Percentiles rank a stretch among this genome's conserved stretches.
Evolutionary conservation across 2,329 filamentous ascomycete genomes (phyloP).

Genomic region (Microdochium trichocladiopsis): DNA sequence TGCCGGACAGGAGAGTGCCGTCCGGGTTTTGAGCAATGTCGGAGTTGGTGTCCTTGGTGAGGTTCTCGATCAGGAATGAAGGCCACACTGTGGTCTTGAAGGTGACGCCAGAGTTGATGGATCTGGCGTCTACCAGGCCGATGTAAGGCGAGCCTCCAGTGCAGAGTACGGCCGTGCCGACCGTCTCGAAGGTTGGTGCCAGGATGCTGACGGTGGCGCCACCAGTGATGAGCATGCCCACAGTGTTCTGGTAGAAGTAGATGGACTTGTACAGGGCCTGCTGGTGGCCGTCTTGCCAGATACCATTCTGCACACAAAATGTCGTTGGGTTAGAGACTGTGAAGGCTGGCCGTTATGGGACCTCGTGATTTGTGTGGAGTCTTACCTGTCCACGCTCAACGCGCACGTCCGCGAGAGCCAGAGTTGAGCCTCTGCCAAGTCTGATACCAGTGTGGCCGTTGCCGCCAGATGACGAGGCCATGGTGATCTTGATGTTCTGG

Average conservation of each 20-base stretch:
- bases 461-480: constrained; percentile 26
- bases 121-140: constrained; percentile 30
- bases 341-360: background rate
- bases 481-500: constrained; percentile 33
- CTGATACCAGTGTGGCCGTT: constrained; percentile 32
- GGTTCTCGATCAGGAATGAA: constrained; percentile 35
- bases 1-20: constrained; percentile 19
- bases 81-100: constrained; percentile 28
- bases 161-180: constrained; percentile 26
- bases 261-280: constrained; percentile 35
- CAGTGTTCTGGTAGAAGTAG: constrained; percentile 32
- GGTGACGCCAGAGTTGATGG: constrained; percentile 32
- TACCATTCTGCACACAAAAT: constrained; percentile 24
- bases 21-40: constrained; percentile 24
- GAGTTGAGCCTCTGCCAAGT: constrained; percentile 31
- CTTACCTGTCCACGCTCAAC: constrained; percentile 29
- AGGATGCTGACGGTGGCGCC: constrained; percentile 32
- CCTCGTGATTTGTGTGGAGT: background rate
- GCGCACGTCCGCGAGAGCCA: constrained; percentile 31
- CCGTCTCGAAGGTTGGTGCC: constrained; percentile 30
- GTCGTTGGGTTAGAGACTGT: constrained; percentile 2
- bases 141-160: constrained; percentile 30
- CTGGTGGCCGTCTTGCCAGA: constrained; percentile 34
- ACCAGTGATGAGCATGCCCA: constrained; percentile 27
- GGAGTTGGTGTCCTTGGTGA: constrained; percentile 29